Evolutionary conservation across 805 yeast genomes (phyloP).

Genomic region (Maudiozyma barnettii): DNA sequence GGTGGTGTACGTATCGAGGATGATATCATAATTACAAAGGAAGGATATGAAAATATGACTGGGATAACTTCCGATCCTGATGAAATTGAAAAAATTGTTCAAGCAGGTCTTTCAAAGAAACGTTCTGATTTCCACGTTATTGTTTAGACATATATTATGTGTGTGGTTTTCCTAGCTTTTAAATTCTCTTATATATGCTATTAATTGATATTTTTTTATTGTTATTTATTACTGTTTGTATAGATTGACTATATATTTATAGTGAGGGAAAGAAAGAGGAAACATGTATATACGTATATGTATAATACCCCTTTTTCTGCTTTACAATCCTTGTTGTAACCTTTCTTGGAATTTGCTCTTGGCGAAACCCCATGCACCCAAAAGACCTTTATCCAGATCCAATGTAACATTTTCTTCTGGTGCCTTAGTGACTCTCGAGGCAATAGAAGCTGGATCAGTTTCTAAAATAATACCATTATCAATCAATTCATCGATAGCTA

Average conservation of each 20-base stretch:
- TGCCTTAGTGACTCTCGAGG: constrained; percentile 86
- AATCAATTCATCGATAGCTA: constrained; percentile 84
- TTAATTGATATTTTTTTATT: not conserved
- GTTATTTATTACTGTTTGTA: not conserved
- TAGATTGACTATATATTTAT: not conserved
- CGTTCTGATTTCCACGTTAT: constrained; percentile 54
- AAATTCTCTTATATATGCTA: too few relatives aligned
- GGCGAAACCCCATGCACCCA: constrained; percentile 83
- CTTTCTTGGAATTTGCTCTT: constrained; percentile 56
- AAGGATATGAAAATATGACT: constrained; percentile 76
- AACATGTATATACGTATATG: not conserved
- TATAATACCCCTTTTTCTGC: not conserved
- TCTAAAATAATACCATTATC: constrained; percentile 92
- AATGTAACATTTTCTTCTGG: constrained; percentile 53
- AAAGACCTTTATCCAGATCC: constrained; percentile 67
- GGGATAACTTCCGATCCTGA: constrained; percentile 76
- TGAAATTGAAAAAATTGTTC: constrained; percentile 70
- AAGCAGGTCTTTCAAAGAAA: constrained; percentile 55
- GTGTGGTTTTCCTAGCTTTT: not conserved
- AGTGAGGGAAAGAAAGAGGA: not conserved
- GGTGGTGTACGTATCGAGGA: constrained; percentile 99
- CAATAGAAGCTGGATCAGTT: constrained; percentile 77
- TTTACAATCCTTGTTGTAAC: constrained; percentile 35
- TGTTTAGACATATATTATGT: constrained; percentile 18
- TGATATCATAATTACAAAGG: constrained; percentile 68